These are phyloP conservation scores for Fagus sylvatica DNA, from an alignment of 306 rosid species.

Conservation along the genomic window DNA sequence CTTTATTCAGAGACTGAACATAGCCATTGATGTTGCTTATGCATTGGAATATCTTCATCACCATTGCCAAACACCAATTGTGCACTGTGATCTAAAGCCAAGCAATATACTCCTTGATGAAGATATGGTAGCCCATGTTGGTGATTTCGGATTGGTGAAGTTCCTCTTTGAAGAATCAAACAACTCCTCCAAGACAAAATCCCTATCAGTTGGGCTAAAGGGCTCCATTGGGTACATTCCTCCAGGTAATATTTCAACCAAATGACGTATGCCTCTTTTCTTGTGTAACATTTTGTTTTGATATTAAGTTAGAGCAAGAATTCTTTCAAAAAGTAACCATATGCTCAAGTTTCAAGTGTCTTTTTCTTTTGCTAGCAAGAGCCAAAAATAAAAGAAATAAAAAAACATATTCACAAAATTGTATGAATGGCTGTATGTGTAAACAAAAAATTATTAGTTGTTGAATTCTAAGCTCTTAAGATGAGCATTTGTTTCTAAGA, in stretches of 20 bases:
- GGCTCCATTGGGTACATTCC: conserved; percentile 39
- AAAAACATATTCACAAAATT: neutral
- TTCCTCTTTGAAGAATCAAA: conserved; percentile 23
- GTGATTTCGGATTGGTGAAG: conserved; percentile 36
- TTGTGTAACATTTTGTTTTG: no score
- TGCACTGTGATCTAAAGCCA: conserved; percentile 38
- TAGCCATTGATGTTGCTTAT: neutral
- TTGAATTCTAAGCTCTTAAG: neutral
- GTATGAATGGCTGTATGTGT: no score
- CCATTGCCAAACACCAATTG: conserved; percentile 6
- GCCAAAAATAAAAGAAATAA: no score
- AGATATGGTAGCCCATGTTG: conserved; percentile 33
- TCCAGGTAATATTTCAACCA: conserved; percentile 20
- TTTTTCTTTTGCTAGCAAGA: no score
- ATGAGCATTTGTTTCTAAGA: neutral
- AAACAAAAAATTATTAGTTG: neutral
- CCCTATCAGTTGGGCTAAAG: conserved; percentile 11
- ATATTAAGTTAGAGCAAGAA: no score
- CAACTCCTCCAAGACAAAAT: neutral
- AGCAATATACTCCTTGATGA: conserved; percentile 33
- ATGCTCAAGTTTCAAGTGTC: no score
- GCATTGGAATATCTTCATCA: conserved; percentile 5
- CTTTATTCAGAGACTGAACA: neutral
- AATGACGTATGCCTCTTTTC: no score
- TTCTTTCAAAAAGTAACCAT: neutral